Evolutionary conservation across 1,139 yeast genomes (phyloP).

Genomic region (Wickerhamiella infanticola): DNA sequence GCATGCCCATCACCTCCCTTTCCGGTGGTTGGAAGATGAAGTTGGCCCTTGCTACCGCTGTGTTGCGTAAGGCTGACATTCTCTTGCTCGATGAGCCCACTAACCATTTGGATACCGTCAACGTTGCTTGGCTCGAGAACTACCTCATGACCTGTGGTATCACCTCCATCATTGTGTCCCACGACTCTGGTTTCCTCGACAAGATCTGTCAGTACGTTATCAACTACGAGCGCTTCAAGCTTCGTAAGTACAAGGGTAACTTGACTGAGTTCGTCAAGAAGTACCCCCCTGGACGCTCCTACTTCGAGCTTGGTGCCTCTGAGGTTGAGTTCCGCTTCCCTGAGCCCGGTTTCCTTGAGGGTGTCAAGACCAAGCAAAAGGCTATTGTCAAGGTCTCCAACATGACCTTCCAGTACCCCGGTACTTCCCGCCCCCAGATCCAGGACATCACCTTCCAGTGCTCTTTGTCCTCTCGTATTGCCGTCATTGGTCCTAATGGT

Average conservation of each 20-base stretch:
- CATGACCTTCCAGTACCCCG: slow-evolving; percentile 83
- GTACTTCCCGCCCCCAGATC: slow-evolving; percentile 73
- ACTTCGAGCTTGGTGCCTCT: slow-evolving; percentile 87
- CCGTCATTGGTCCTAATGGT: slow-evolving; percentile 95
- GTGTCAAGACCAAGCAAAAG: slow-evolving; percentile 88
- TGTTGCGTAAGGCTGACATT: slow-evolving; percentile 95
- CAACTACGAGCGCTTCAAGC: slow-evolving; percentile 89
- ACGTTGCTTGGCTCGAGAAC: slow-evolving; percentile 88
- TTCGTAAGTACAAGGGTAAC: slow-evolving; percentile 93
- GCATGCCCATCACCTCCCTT: slow-evolving; percentile 85
- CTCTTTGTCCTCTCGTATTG: slow-evolving; percentile 87
- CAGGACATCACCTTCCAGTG: slow-evolving; percentile 69
- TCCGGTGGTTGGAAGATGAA: slow-evolving; percentile 97
- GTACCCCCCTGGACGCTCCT: slow-evolving; percentile 91
- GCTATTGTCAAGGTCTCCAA: slow-evolving; percentile 84
- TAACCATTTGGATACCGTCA: slow-evolving; percentile 88
- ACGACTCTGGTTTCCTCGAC: slow-evolving; percentile 93
- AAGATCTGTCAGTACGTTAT: slow-evolving; percentile 92
- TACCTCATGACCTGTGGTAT: slow-evolving; percentile 67
- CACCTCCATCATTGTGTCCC: slow-evolving; percentile 90
- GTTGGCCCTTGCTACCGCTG: slow-evolving; percentile 93
- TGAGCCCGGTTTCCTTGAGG: slow-evolving; percentile 91
- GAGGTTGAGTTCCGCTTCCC: slow-evolving; percentile 97
- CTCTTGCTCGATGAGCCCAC: slow-evolving; percentile 95
- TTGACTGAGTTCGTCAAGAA: slow-evolving; percentile 80